phyloP scores from a whole-genome alignment of 768 basidiomycete species.

The Jaapia argillacea region DNA sequence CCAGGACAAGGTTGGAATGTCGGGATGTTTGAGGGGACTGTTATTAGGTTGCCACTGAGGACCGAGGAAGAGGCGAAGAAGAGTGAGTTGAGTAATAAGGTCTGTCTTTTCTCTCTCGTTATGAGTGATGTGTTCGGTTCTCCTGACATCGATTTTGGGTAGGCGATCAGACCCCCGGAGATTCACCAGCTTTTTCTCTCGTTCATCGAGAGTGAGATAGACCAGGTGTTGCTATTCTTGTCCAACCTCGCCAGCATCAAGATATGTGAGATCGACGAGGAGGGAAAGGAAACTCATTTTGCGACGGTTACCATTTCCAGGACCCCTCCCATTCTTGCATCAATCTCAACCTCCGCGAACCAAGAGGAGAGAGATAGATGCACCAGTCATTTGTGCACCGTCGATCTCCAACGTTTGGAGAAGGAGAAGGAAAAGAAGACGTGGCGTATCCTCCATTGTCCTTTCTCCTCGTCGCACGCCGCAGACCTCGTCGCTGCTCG shows the following conservation, averaged over 20 bases:
- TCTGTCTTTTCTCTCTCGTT: too few relatives aligned
- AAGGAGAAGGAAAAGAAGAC: too few relatives aligned
- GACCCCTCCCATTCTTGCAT: conserved; percentile 6
- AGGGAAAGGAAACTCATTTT: too few relatives aligned
- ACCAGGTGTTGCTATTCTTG: conserved; percentile 32
- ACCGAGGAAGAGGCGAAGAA: conserved; percentile 15
- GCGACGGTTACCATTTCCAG: conserved; percentile 7
- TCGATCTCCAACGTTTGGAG: too few relatives aligned
- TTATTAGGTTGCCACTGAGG: conserved; percentile 39
- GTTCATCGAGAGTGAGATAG: conserved; percentile 30
- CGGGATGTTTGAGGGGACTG: conserved; percentile 25
- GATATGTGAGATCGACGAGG: conserved; percentile 24
- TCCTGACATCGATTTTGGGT: conserved; percentile 2
- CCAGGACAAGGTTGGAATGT: too few relatives aligned
- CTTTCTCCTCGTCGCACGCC: too few relatives aligned
- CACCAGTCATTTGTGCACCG: too few relatives aligned
- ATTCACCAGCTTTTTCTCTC: conserved; percentile 29
- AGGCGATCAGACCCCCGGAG: conserved; percentile 19
- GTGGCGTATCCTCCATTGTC: too few relatives aligned
- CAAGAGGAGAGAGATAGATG: too few relatives aligned
- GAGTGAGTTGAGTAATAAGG: too few relatives aligned
- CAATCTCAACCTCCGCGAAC: conserved; percentile 11
- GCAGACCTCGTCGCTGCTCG: too few relatives aligned
- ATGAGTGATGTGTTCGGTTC: too few relatives aligned
- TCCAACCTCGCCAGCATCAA: conserved; percentile 28